phyloP scores from a whole-genome alignment of 2,329 filamentous ascomycete genomes.

The Ophiognomonia clavigignenti-juglandacearum region DNA sequence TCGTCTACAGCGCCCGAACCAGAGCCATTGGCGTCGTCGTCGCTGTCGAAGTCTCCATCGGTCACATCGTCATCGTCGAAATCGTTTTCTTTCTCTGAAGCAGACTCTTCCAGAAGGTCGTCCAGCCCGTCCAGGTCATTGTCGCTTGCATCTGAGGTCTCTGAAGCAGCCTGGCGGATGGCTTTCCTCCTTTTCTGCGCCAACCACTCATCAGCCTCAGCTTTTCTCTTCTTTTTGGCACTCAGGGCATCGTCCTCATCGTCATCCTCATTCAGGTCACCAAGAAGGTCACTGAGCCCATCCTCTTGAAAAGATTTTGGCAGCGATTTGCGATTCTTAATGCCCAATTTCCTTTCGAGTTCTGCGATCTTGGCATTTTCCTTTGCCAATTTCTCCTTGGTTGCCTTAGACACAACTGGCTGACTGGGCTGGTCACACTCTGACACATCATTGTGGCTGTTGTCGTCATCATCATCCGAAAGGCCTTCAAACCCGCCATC shows the following conservation, averaged over 20 bases:
- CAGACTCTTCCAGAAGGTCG: constrained; percentile 21
- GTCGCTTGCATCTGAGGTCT: constrained; percentile 24
- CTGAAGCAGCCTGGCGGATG: constrained; percentile 14
- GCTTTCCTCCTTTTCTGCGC: constrained; percentile 52
- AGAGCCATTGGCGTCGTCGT: constrained; percentile 33
- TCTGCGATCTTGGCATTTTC: constrained; percentile 88
- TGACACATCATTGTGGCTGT: constrained; percentile 20
- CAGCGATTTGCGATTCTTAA: constrained; percentile 70
- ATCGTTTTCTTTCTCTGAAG: constrained; percentile 18
- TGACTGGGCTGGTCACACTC: constrained; percentile 23
- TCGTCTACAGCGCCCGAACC: constrained; percentile 28
- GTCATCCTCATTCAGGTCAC: constrained; percentile 54
- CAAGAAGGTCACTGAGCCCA: constrained; percentile 74
- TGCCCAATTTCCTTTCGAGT: constrained; percentile 81
- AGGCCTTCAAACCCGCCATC: constrained; percentile 18
- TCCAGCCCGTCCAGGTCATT: constrained; percentile 23
- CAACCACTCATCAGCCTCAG: constrained; percentile 56
- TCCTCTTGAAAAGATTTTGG: constrained; percentile 75
- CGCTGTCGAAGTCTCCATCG: constrained; percentile 26
- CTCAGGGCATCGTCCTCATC: constrained; percentile 40
- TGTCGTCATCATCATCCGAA: constrained; percentile 21
- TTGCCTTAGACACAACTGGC: constrained; percentile 25
- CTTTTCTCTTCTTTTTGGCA: constrained; percentile 58
- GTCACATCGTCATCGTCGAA: constrained; percentile 13
- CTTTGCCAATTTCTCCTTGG: constrained; percentile 63